Conservation (phyloP, 2,329 filamentous ascomycete genomes). For the Tetracladium maxilliforme region DNA sequence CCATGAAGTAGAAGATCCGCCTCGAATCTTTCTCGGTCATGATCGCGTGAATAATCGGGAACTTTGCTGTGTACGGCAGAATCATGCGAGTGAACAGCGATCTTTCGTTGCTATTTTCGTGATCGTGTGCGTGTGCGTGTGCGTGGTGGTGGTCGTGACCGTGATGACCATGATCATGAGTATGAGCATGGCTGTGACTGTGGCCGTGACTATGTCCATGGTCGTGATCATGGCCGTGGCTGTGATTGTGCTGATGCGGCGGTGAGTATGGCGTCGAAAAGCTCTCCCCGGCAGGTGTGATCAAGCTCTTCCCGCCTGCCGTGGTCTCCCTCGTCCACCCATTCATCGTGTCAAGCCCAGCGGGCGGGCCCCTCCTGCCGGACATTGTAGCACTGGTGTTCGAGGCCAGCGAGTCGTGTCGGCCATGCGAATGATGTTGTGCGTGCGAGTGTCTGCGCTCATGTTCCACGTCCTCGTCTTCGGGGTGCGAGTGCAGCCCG, state of each 20-base stretch:
- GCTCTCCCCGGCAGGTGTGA: not conserved
- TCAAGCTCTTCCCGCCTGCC: too few species aligned
- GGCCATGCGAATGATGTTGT: constrained; percentile 14
- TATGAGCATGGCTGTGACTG: constrained; percentile 6
- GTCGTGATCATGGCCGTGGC: constrained; percentile 3
- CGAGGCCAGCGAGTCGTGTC: constrained; percentile 12
- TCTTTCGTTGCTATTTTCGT: constrained; percentile 17
- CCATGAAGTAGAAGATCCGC: constrained; percentile 94
- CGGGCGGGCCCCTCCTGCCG: too few species aligned
- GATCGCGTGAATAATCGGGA: constrained; percentile 73
- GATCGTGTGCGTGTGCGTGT: constrained; percentile 10
- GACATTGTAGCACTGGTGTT: too few species aligned
- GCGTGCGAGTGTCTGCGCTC: constrained; percentile 16
- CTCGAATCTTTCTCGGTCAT: constrained; percentile 84
- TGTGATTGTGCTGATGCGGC: constrained; percentile 4
- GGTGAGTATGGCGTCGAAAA: not conserved
- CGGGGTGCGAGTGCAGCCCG: constrained; percentile 12
- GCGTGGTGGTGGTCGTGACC: constrained; percentile 9
- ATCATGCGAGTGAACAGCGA: constrained; percentile 62
- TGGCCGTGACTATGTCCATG: constrained; percentile 2
- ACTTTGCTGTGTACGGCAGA: constrained; percentile 52
- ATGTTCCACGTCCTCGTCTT: constrained; percentile 15
- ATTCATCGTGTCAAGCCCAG: too few species aligned
- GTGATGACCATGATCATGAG: constrained; percentile 9
- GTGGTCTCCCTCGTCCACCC: too few species aligned